These are phyloP conservation scores for Colletotrichum sp. DNA, from an alignment of 2,329 filamentous ascomycete genomes.

Conservation along the genomic window DNA sequence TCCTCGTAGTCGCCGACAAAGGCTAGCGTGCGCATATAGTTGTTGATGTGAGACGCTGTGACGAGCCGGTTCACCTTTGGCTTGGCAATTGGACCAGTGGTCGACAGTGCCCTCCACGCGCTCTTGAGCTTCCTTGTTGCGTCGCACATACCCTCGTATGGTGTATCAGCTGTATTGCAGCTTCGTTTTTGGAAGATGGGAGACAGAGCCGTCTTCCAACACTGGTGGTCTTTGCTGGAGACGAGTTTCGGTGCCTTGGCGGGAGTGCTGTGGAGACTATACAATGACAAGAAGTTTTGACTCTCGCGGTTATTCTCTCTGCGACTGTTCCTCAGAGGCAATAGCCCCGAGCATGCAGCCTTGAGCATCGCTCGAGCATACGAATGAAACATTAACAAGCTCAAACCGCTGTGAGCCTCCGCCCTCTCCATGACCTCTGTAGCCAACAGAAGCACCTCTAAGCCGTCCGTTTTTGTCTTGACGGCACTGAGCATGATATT, in stretches of 20 bases:
- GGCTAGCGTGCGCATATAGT: constrained; percentile 68
- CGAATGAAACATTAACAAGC: constrained; percentile 23
- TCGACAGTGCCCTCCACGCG: background rate
- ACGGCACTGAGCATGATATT: constrained; percentile 8
- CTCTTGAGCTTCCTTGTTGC: background rate
- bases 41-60: constrained; percentile 48
- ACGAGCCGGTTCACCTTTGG: background rate
- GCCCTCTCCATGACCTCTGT: constrained; percentile 1
- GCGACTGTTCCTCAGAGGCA: constrained; percentile 35
- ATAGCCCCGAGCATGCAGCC: constrained; percentile 23
- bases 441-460: background rate
- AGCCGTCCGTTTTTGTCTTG: background rate
- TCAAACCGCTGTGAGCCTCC: background rate
- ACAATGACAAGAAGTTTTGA: background rate
- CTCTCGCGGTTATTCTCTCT: background rate
- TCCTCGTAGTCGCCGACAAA: constrained; percentile 63
- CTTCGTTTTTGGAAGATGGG: background rate
- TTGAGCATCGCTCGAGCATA: background rate
- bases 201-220: background rate
- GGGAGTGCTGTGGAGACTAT: background rate
- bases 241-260: background rate
- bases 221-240: background rate
- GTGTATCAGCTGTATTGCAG: background rate
- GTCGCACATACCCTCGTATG: background rate
- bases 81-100: background rate